Conservation (phyloP, 2,329 filamentous ascomycete genomes). For the Curvularia verruculosa region DNA sequence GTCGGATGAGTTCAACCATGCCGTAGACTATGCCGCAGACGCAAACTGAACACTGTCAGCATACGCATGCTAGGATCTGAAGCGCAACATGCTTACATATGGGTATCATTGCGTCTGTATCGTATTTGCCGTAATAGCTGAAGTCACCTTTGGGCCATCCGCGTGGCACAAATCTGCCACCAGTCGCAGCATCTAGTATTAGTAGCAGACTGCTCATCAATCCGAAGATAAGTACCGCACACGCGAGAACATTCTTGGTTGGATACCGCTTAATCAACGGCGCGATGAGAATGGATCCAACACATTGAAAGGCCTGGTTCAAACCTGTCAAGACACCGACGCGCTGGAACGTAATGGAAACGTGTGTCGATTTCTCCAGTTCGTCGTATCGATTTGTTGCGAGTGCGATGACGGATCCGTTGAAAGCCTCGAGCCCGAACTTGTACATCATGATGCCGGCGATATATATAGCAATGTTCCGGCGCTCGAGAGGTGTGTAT, state of each 20-base stretch:
- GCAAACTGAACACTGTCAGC: constrained; percentile 27
- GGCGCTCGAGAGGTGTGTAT: constrained; percentile 52
- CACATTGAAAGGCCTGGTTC: constrained; percentile 59
- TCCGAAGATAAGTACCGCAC: constrained; percentile 55
- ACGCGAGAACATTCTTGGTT: constrained; percentile 55
- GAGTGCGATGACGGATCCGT: constrained; percentile 57
- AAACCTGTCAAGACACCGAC: constrained; percentile 57
- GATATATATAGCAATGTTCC: constrained; percentile 51
- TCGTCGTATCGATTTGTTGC: constrained; percentile 59
- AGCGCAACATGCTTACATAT: constrained; percentile 44
- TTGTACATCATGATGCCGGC: constrained; percentile 60
- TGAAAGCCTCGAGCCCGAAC: constrained; percentile 60
- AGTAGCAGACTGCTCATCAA: constrained; percentile 57
- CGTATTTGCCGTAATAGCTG: constrained; percentile 57
- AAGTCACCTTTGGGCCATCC: constrained; percentile 49
- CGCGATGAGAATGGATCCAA: constrained; percentile 59
- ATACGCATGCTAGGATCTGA: background rate
- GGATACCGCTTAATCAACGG: constrained; percentile 58
- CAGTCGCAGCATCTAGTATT: constrained; percentile 57
- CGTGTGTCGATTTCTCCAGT: constrained; percentile 44
- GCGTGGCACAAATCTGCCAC: constrained; percentile 51
- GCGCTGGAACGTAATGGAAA: constrained; percentile 54
- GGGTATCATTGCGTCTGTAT: constrained; percentile 58
- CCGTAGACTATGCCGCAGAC: constrained; percentile 45
- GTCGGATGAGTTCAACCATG: constrained; percentile 60